A percentile compares a stretch with the other conserved stretches of the same genome.
Conservation (phyloP, 495 filamentous ascomycete species). For the Gamarada debralockiae region DNA sequence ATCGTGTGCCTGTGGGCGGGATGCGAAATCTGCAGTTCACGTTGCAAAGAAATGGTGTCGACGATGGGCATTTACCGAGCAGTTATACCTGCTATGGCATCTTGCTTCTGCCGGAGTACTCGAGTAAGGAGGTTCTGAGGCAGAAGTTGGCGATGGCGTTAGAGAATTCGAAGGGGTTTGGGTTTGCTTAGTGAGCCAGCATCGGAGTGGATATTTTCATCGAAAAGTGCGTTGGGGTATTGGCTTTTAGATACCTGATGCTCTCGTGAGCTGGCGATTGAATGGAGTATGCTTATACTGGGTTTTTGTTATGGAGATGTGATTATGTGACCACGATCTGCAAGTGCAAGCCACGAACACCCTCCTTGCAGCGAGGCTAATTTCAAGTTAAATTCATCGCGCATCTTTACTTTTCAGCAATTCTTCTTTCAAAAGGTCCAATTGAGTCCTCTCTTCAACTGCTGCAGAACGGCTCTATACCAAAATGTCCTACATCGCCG, state of each 20-base stretch:
- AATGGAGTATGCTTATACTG: too few species aligned
- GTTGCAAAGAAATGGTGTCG: conserved; percentile 69
- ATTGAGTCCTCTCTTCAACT: too few species aligned
- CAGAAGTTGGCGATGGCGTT: conserved; percentile 76
- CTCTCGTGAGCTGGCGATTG: too few species aligned
- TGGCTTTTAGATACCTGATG: not conserved
- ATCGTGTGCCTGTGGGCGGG: conserved; percentile 83
- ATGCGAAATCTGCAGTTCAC: conserved; percentile 75
- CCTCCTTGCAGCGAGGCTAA: too few species aligned
- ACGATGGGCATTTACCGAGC: conserved; percentile 33
- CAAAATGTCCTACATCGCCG: too few species aligned
- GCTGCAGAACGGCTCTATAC: too few species aligned
- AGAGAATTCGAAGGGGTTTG: conserved; percentile 92
- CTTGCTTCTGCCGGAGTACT: conserved; percentile 80
- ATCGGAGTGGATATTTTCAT: not conserved
- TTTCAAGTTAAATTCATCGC: too few species aligned
- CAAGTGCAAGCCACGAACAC: too few species aligned
- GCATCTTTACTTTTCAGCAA: too few species aligned
- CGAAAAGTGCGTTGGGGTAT: not conserved
- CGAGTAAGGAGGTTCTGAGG: conserved; percentile 58
- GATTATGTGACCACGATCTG: too few species aligned
- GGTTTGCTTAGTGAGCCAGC: conserved; percentile 32
- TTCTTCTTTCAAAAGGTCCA: too few species aligned
- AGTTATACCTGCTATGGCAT: conserved; percentile 82
- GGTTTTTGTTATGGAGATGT: too few species aligned